Evolutionary conservation across 2,329 filamentous ascomycete genomes (phyloP), one percentile per base, ranked within the genome.

Genomic region (Trichoderma brevicompactum): DNA sequence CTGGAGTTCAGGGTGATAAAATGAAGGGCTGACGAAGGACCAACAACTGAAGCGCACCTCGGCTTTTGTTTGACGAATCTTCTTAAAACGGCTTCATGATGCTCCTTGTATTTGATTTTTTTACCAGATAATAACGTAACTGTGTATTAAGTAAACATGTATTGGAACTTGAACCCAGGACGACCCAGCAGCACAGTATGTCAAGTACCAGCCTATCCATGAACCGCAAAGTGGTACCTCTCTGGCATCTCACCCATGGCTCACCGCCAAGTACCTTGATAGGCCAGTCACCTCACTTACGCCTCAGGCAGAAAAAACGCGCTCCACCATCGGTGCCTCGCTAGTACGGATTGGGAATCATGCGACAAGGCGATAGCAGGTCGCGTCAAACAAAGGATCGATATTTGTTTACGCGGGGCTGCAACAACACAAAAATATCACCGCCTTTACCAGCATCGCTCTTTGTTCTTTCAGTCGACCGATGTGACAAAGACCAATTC

Each of bases 241-340:
- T 23, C n/a, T 12, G 28, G 10, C 40, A 54, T 63, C 28, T 53
- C 49, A 23, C 60, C 7, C 62, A 43, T 23, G 41, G 9, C 8
- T 63, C 60, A 54, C 40, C 13, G 13, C 5, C 49, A n/a, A 15
- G 52, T 32, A 56, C 61, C 52, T 41, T 17, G 49, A 63, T 53
- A 46, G 49, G 40, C 41, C 23, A 8, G 32, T 3, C 19, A 38
- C 32, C 13, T 54, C 40, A 32, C 49, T 54, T 54, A 0, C 32
- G 69, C 71, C 72, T 72, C n/a, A 74, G 72, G 70, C 72, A 67
- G 6, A 38, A 7, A 32, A 69, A 28, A 58, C 64, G 62, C 64
- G 66, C 63, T 67, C 72, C 43, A 71, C 69, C 43, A n/a, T 28
- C 6, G 3, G 10, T 38, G 13, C n/a, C 28, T 34, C 43, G 41